Evolutionary conservation across 1,284 basidiomycete species (phyloP).

Genomic region (Salmacisia buchloeana): DNA sequence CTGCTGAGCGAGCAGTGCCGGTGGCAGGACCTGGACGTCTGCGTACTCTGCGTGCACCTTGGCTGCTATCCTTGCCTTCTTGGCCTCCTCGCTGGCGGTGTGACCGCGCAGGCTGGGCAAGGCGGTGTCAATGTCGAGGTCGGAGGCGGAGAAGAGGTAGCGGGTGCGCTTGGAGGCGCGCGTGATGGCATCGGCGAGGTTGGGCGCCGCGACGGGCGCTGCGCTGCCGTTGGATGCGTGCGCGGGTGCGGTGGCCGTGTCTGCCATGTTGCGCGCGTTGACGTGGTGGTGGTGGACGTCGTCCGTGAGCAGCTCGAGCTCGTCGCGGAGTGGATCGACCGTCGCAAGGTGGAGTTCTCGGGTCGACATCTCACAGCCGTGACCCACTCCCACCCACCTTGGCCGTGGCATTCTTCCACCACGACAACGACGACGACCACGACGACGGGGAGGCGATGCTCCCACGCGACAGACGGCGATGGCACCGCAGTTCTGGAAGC

Average conservation of each 20-base stretch:
- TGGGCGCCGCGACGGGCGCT: neutral
- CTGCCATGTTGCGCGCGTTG: neutral
- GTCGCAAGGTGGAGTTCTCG: too few relatives aligned
- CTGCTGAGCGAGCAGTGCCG: conserved; percentile 74
- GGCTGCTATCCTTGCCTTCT: conserved; percentile 56
- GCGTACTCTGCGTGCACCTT: conserved; percentile 79
- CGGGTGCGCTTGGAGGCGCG: conserved; percentile 53
- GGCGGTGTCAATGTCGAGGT: conserved; percentile 29
- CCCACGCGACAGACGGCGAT: too few relatives aligned
- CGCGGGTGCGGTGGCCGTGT: neutral
- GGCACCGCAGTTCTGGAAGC: conserved; percentile 47
- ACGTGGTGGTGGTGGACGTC: neutral
- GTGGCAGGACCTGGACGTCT: conserved; percentile 76
- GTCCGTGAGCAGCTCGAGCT: neutral
- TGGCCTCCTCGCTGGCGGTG: conserved; percentile 4
- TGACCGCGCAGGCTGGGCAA: conserved; percentile 9
- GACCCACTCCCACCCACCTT: too few relatives aligned
- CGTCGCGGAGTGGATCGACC: too few relatives aligned
- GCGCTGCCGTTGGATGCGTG: neutral
- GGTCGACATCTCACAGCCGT: too few relatives aligned
- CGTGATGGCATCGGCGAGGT: conserved; percentile 9
- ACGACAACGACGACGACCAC: too few relatives aligned
- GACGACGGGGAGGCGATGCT: too few relatives aligned
- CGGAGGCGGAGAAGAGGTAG: conserved; percentile 51
- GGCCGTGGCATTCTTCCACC: too few relatives aligned